phyloP scores from a whole-genome alignment of 805 yeast species.

The Candida vaughaniae region DNA sequence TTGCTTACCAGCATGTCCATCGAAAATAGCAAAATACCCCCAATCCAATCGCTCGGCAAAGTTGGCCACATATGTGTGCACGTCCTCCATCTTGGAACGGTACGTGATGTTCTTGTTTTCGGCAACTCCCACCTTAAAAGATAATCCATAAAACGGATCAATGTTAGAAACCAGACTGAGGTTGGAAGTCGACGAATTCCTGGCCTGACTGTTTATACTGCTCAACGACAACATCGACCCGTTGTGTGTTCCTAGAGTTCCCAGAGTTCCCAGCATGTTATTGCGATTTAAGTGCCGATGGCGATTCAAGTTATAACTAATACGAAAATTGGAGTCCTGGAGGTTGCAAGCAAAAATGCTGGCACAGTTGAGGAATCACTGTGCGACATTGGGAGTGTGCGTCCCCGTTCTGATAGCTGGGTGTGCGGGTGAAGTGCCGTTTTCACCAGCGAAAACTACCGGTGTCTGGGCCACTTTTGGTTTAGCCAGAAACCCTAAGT shows the following conservation, averaged over 20 bases:
- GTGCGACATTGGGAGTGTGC: no score
- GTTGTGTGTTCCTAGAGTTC: slow-evolving; percentile 5
- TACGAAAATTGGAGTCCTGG: no score
- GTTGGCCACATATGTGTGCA: slow-evolving; percentile 88
- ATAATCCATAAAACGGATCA: slow-evolving; percentile 55
- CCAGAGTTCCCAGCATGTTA: no score
- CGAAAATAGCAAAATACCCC: slow-evolving; percentile 95
- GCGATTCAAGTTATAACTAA: no score
- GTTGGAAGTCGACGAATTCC: slow-evolving; percentile 15
- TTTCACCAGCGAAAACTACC: no score
- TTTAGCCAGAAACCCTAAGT: no score
- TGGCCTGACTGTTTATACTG: slow-evolving; percentile 8
- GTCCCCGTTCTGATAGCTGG: no score
- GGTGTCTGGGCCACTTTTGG: no score
- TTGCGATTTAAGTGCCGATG: no score
- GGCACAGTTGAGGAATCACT: no score
- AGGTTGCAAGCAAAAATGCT: no score
- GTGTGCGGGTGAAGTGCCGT: no score
- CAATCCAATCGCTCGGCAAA: slow-evolving; percentile 88
- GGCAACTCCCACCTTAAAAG: slow-evolving; percentile 87
- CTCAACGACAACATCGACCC: slow-evolving; percentile 13
- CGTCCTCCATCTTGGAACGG: slow-evolving; percentile 93
- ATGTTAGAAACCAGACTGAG: slow-evolving; percentile 8
- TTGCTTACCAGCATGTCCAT: slow-evolving; percentile 95
- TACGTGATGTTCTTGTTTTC: slow-evolving; percentile 81